Evolutionary conservation across 139 green algal species (phyloP).

Genomic region (Chlorella sp.): DNA sequence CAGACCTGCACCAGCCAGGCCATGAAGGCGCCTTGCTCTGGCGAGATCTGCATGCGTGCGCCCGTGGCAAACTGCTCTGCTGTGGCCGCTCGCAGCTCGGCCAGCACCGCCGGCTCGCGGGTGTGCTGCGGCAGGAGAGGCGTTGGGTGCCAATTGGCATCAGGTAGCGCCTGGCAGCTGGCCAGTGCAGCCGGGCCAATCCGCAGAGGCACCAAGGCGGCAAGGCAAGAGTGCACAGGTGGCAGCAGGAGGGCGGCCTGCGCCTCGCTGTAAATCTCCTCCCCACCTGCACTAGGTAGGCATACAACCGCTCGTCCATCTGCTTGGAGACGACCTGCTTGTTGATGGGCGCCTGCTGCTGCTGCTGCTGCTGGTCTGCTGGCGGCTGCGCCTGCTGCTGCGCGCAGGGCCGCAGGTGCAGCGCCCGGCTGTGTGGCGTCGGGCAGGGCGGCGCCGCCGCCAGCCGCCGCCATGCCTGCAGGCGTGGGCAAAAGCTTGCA

Average conservation of each 20-base stretch:
- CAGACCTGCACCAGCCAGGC: constrained; percentile 60
- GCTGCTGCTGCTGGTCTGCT: not conserved
- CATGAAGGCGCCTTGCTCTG: constrained; percentile 88
- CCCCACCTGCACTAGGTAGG: constrained; percentile 63
- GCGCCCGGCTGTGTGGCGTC: not conserved
- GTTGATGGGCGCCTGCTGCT: constrained; percentile 8
- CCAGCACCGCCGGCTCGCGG: constrained; percentile 53
- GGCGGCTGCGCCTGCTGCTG: constrained; percentile 4
- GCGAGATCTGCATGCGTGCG: constrained; percentile 74
- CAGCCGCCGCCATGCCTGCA: constrained; percentile 1
- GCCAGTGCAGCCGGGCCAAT: no score
- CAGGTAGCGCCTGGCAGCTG: no score
- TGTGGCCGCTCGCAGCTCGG: constrained; percentile 55
- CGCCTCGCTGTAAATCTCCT: no score
- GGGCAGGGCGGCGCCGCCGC: not conserved
- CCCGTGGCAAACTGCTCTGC: constrained; percentile 50
- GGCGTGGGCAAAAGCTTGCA: not conserved
- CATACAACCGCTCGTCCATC: constrained; percentile 53
- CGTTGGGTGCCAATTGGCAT: no score
- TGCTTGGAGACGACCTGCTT: constrained; percentile 11
- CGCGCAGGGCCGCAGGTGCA: not conserved
- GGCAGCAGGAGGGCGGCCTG: no score
- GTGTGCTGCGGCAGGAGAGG: constrained; percentile 60
- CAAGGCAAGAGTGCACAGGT: no score
- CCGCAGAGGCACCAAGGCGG: no score